phyloP scores from a whole-genome alignment of 2,329 filamentous ascomycete species.

The Ophiostoma novo-ulmi region DNA sequence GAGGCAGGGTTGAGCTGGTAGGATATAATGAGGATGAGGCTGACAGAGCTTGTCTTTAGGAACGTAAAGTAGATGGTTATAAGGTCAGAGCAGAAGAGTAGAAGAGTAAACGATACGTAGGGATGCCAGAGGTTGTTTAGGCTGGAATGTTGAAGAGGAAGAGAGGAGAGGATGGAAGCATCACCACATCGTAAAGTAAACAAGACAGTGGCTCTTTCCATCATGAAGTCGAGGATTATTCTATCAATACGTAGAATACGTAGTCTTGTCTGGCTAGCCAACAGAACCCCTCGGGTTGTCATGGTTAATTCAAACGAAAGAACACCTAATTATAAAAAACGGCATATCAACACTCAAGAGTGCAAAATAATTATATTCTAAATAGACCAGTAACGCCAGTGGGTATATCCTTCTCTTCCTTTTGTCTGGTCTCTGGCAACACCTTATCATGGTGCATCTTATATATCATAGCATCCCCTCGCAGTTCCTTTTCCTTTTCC shows the following conservation, averaged over 20 bases:
- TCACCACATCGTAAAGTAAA: neutral
- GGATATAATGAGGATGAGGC: no score
- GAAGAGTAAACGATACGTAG: no score
- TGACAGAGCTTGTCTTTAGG: no score
- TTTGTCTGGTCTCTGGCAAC: neutral
- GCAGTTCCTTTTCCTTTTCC: neutral
- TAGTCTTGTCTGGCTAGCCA: neutral
- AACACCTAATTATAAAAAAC: neutral
- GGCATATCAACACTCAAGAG: neutral
- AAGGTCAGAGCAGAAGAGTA: no score
- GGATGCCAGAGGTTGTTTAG: no score
- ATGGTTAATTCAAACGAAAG: neutral
- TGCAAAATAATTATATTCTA: neutral
- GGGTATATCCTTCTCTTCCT: conserved; percentile 3
- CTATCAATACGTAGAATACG: neutral
- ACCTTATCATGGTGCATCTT: neutral
- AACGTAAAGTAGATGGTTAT: no score
- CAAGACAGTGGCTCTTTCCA: neutral
- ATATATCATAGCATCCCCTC: neutral
- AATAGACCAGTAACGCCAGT: neutral
- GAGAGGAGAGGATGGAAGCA: no score
- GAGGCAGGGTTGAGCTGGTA: no score
- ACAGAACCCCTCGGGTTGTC: neutral
- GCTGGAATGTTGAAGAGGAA: neutral
- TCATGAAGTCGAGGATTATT: neutral